These are phyloP conservation scores for Fraxinus albicans DNA, from an alignment of 305 asterid genomes.

Conservation along the genomic window DNA sequence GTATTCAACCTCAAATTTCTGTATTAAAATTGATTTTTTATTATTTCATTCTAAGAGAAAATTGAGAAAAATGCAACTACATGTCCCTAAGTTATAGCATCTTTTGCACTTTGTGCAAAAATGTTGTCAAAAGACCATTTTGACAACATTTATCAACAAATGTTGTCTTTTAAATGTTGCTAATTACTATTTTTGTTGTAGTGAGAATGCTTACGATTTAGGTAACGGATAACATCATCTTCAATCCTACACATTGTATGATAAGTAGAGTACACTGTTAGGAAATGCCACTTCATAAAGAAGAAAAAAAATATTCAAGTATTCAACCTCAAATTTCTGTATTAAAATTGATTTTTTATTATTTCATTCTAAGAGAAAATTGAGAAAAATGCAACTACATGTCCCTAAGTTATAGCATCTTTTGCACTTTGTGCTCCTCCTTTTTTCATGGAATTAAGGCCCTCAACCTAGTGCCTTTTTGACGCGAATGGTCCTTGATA, in stretches of 20 bases:
- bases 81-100: background rate
- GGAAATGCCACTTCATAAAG: constrained; percentile 9
- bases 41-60: no score
- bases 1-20: no score
- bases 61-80: background rate
- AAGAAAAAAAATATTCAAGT: background rate
- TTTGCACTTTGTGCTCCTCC: background rate
- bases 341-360: background rate
- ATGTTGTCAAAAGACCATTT: no score
- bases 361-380: no score
- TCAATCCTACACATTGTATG: constrained; percentile 50
- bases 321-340: no score
- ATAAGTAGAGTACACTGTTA: constrained; percentile 14
- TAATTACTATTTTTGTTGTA: no score
- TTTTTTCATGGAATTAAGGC: background rate
- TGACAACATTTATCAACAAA: no score
- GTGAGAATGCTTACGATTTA: constrained; percentile 56
- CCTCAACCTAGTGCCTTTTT: background rate
- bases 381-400: background rate
- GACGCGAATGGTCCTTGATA: background rate
- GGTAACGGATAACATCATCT: constrained; percentile 69
- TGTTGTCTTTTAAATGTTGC: no score
- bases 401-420: background rate
- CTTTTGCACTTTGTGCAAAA: background rate
- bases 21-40: background rate